Evolutionary conservation across 2,329 filamentous ascomycete genomes (phyloP).

Genomic region (Metarhizium robertsii): DNA sequence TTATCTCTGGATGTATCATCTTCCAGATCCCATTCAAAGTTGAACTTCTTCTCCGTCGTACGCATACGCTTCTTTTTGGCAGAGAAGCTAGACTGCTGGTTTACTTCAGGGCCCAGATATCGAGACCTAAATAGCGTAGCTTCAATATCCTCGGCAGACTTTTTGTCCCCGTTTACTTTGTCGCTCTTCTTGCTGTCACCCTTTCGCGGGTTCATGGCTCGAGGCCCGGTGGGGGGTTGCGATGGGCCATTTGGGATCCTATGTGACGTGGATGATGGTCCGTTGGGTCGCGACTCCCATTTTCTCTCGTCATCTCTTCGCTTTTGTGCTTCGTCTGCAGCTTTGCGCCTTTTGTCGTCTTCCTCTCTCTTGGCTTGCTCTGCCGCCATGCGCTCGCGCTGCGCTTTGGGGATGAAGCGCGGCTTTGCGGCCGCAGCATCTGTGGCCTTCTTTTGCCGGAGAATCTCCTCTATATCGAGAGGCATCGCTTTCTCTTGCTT

Average conservation of each 20-base stretch:
- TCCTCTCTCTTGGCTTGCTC: constrained; percentile 67
- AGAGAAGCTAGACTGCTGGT: constrained; percentile 74
- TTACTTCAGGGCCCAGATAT: constrained; percentile 87
- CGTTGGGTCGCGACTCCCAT: constrained; percentile 21
- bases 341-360: constrained; percentile 42
- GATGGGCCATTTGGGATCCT: constrained; percentile 15
- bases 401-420: constrained; percentile 75
- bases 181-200: constrained; percentile 27
- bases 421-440: constrained; percentile 81
- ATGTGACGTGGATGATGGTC: constrained; percentile 9
- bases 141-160: constrained; percentile 54
- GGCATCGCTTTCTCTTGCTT: constrained; percentile 19
- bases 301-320: constrained; percentile 53
- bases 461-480: constrained; percentile 75
- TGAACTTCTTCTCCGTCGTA: constrained; percentile 95
- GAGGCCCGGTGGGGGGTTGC: constrained; percentile 60
- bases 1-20: constrained; percentile 68
- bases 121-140: constrained; percentile 65
- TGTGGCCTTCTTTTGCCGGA: constrained; percentile 77
- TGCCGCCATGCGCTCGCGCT: constrained; percentile 70
- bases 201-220: constrained; percentile 45
- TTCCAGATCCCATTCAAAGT: constrained; percentile 93
- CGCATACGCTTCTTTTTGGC: constrained; percentile 92
- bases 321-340: constrained; percentile 56
- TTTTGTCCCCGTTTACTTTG: constrained; percentile 26